Evolutionary conservation across 257 asterid species (phyloP).

Genomic region (Buddleja alternifolia): DNA sequence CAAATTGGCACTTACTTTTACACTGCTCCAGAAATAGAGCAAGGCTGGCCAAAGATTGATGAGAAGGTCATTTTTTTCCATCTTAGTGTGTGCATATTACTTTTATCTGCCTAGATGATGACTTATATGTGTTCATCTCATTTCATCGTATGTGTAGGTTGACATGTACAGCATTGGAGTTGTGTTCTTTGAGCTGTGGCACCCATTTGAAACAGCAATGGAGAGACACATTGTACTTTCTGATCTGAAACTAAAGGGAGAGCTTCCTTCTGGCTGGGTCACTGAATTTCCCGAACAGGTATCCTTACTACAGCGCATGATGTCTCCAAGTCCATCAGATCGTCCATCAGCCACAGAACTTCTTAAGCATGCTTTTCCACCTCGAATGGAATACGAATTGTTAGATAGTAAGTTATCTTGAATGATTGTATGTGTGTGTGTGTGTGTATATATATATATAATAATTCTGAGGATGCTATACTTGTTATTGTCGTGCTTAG

Average conservation of each 20-base stretch:
- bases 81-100: slow-evolving; percentile 4
- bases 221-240: slow-evolving; percentile 88
- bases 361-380: slow-evolving; percentile 90
- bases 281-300: slow-evolving; percentile 84
- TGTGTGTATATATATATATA: no score
- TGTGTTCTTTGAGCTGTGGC: slow-evolving; percentile 96
- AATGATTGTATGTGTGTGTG: no score
- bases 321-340: slow-evolving; percentile 87
- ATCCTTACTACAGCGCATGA: slow-evolving; percentile 65
- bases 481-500: not conserved
- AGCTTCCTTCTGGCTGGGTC: slow-evolving; percentile 82
- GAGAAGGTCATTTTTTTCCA: slow-evolving; percentile 66
- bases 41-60: slow-evolving; percentile 96
- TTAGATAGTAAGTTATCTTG: slow-evolving; percentile 71
- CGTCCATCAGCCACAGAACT: slow-evolving; percentile 96
- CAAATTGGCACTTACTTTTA: slow-evolving; percentile 95
- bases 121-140: slow-evolving; percentile 25
- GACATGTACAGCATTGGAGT: slow-evolving; percentile 97
- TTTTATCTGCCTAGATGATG: slow-evolving; percentile 13
- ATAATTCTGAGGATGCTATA: not conserved
- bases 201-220: slow-evolving; percentile 96
- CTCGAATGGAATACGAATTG: slow-evolving; percentile 86
- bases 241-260: slow-evolving; percentile 86
- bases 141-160: slow-evolving; percentile 52
- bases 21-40: slow-evolving; percentile 98